A percentile compares a stretch with the other conserved stretches of the same genome.
phyloP scores from a whole-genome alignment of 225 moss, liverwort and hornwort species.

The Thuidium tamariscinum region DNA sequence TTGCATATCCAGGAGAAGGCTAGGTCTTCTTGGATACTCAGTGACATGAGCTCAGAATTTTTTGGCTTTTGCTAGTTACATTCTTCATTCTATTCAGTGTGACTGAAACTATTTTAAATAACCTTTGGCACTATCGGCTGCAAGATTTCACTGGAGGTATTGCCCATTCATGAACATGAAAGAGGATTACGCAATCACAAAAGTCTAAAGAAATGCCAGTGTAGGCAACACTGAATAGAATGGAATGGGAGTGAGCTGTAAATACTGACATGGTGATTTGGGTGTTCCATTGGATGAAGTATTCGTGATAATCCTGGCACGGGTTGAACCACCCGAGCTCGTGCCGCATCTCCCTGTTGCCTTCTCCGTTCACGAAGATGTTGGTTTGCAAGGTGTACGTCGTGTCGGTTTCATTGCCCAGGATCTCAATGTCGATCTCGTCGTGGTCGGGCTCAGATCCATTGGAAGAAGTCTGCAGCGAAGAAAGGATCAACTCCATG shows the following conservation, averaged over 20 bases:
- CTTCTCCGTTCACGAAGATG: conserved; percentile 15
- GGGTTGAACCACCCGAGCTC: conserved; percentile 28
- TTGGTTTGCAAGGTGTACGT: conserved; percentile 37
- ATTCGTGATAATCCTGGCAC: conserved; percentile 19
- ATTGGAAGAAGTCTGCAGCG: neutral
- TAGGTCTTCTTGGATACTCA: neutral
- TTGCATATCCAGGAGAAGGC: neutral
- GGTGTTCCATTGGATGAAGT: conserved; percentile 31
- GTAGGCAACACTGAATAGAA: neutral
- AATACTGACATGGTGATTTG: conserved; percentile 11
- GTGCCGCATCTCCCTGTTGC: conserved; percentile 27
- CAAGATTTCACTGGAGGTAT: neutral
- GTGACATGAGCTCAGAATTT: neutral
- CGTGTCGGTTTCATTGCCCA: conserved; percentile 21
- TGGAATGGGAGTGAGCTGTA: neutral
- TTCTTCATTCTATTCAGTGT: neutral
- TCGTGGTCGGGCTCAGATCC: neutral
- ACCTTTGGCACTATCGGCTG: neutral
- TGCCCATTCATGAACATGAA: neutral
- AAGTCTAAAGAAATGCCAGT: neutral
- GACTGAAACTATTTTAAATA: neutral
- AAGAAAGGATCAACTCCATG: neutral
- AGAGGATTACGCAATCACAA: too few species aligned
- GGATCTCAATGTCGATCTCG: conserved; percentile 39
- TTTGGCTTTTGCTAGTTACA: neutral